phyloP scores from a whole-genome alignment of 305 asterid species.

The Fraxinus dipetala region DNA sequence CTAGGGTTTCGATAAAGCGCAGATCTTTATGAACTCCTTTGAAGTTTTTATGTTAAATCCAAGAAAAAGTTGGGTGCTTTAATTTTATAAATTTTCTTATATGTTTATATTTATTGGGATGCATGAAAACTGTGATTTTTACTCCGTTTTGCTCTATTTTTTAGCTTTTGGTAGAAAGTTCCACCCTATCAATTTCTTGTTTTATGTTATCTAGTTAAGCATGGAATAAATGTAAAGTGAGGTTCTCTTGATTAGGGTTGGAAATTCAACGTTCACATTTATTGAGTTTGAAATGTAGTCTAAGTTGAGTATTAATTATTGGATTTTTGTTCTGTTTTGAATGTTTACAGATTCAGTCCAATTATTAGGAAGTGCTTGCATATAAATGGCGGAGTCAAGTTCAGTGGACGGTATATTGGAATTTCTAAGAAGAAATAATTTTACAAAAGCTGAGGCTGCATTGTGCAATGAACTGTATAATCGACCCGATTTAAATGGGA shows the following conservation, averaged over 20 bases:
- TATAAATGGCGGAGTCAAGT: constrained; percentile 70
- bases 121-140: constrained; percentile 25
- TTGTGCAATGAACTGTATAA: constrained; percentile 67
- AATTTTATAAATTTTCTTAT: constrained; percentile 14
- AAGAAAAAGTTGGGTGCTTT: constrained; percentile 11
- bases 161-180: constrained; percentile 15
- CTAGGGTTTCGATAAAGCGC: constrained; percentile 51
- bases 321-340: constrained; percentile 20
- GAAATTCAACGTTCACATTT: constrained; percentile 12
- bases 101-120: constrained; percentile 26
- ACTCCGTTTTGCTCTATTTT: constrained; percentile 1
- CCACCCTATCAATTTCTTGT: neutral
- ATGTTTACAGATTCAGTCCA: constrained; percentile 47
- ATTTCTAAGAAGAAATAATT: constrained; percentile 66
- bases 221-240: neutral
- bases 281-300: constrained; percentile 17
- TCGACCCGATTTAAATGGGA: constrained; percentile 59
- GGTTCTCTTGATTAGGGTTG: constrained; percentile 11
- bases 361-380: constrained; percentile 22
- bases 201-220: constrained; percentile 8
- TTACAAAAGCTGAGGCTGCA: constrained; percentile 83
- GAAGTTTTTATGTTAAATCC: constrained; percentile 28
- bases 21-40: constrained; percentile 40
- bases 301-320: constrained; percentile 12
- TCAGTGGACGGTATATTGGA: constrained; percentile 76